Base-by-base conservation (phyloP, 164 flowering plant genomes). In the Vitis rupestris region DNA sequence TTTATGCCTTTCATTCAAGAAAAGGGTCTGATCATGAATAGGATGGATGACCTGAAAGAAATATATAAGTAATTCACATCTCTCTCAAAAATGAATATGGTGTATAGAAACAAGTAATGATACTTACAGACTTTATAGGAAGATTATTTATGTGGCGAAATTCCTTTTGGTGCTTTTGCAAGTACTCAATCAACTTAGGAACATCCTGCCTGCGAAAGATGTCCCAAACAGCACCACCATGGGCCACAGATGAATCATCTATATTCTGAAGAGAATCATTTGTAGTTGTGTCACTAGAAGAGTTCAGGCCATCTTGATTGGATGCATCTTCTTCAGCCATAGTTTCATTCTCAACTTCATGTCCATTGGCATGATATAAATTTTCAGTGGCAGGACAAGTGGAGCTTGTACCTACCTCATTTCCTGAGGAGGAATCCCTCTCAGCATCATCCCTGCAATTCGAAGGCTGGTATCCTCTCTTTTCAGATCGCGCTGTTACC, bases 151-250 rank as follows among this genome's bases (percentile, higher is more conserved):
- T 72, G 69, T 86, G 87, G 23, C 87, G 80, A 75, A 91, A 91
- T 74, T 91, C 94, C 64, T 66, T 76, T 65, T 66, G 67, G 73
- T 91, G 97, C 75, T 80, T 88, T 61, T 69, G 69, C 70, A 91
- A 69, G 70, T 88, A 91, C 37, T 86, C 83, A 9, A 62, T 65
- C 66, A 91, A 65, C 70, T 84, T 88, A 9, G 92, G 89, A 30
- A 86, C 93, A 82, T 91, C 97, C 77, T 91, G 72, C 72, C 93
- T 79, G 10, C 97, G 91, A 23, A 91, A 91, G n/a, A 91, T 88
- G 71, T 91, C 97, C 97, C 97, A 91, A 54, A 90, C 75, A 63
- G 93, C 94, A 72, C 88, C 91, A 52, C 91, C 97, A 72, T 72
- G 60, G 19, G 8, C 61, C 64, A 54, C 58, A 49, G 66, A 67